Base-by-base conservation (phyloP, 78 protist genomes). In the Acrasis kona region DNA sequence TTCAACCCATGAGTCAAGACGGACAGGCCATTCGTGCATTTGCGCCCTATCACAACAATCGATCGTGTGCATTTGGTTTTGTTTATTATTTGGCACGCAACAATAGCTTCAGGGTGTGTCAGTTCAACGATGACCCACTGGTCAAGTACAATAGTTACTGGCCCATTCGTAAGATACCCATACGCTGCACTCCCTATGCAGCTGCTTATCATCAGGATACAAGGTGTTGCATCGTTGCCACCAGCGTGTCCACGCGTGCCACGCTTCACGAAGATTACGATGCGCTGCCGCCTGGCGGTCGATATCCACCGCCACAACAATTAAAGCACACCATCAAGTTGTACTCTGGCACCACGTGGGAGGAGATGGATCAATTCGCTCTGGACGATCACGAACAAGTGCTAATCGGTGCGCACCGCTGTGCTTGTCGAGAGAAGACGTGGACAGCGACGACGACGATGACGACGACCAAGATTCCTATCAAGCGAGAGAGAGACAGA, bases 291-390 rank as follows among this genome's bases (percentile, higher is more conserved):
- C 35, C 58, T 27, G 76, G 35, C 70, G 65, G 10, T 72, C 10
- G 61, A 50, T 50, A n/a, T 50, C 61, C 61, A 50, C 58, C 70
- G 10, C 27, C 40, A n/a, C 10, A 65, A 10, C 76, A 10, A 42
- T 57, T 65, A 10, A 41, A 72, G 30, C 10, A 65, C 70, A 70
- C 35, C 10, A 28, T 72, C 12, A 27, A 10, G 31, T 27, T 72
- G 10, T 10, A 65, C 10, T 10, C 58, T n/a, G 73, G 73, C 10
- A 27, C 27, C 58, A 72, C 76, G 12, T 72, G 70, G 76, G 70
- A 10, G 12, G 73, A 72, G 12, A 72, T 10, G 76, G 10, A 64
- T 28, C 72, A 50, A n/a, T 10, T 72, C 70, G 65, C 10, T 10
- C 12, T 72, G 70, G 72, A 10, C 10, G 70, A 72, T 10, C 10